Percentiles rank a stretch among this genome's conserved stretches.
phyloP scores from a whole-genome alignment of 371 early-diverging fungal genomes.

The Syncephalastrum racemosum region DNA sequence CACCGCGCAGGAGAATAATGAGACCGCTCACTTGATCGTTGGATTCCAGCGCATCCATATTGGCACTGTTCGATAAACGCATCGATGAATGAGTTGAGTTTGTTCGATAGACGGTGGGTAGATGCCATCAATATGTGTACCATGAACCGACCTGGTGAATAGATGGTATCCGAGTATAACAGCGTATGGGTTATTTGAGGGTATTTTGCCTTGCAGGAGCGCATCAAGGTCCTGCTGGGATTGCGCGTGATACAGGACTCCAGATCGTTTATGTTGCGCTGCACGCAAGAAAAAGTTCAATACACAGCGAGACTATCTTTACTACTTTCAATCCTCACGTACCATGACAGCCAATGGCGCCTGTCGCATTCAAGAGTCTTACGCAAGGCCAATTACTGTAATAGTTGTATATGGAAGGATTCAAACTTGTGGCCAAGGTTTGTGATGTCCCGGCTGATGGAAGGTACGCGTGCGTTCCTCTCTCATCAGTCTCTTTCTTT shows the following conservation, averaged over 20 bases:
- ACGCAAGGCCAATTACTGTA: constrained; percentile 60
- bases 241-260: constrained; percentile 59
- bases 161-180: constrained; percentile 63
- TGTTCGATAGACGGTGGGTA: neutral
- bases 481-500: no score
- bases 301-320: neutral
- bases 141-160: constrained; percentile 51
- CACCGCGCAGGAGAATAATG: constrained; percentile 19
- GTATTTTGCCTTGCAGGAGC: constrained; percentile 28
- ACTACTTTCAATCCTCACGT: constrained; percentile 11
- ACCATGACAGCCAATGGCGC: constrained; percentile 63
- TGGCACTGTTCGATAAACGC: constrained; percentile 13
- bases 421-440: constrained; percentile 44
- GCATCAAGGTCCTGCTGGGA: constrained; percentile 50
- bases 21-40: constrained; percentile 27
- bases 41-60: constrained; percentile 18
- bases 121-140: neutral
- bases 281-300: neutral
- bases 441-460: constrained; percentile 17
- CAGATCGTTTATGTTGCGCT: constrained; percentile 39
- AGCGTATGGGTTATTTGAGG: constrained; percentile 46
- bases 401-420: constrained; percentile 55
- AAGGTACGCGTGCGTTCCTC: no score
- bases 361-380: constrained; percentile 59
- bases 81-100: no score